phyloP scores from a whole-genome alignment of 768 basidiomycete genomes.

The Tulasnella sp. region DNA sequence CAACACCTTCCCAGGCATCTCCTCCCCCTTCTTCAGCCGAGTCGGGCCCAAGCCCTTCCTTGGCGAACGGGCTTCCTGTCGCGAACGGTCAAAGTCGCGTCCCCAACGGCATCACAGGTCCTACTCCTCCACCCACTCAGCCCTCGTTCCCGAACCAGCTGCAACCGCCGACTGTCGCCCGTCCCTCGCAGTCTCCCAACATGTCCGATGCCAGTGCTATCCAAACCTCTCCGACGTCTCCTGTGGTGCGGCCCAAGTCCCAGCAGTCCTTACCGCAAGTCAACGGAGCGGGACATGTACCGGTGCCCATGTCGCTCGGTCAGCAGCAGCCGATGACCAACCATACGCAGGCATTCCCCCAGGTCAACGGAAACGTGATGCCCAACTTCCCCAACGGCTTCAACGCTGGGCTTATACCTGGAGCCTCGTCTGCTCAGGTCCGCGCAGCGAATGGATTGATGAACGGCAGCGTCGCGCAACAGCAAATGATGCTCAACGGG shows the following conservation, averaged over 20 bases:
- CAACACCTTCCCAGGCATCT: not conserved
- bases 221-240: not conserved
- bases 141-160: not conserved
- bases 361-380: constrained; percentile 3
- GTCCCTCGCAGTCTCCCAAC: constrained; percentile 1
- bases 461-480: not conserved
- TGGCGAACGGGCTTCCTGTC: not conserved
- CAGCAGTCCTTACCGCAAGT: not conserved
- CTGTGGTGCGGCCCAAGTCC: not conserved
- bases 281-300: not conserved
- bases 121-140: not conserved
- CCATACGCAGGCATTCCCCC: not conserved
- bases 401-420: not conserved
- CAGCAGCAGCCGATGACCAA: not conserved
- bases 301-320: not conserved
- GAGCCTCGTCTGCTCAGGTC: not conserved
- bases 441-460: not conserved
- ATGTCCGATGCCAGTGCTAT: not conserved
- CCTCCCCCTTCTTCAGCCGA: not conserved
- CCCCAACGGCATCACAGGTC: not conserved
- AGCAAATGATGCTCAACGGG: constrained; percentile 16
- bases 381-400: constrained; percentile 8
- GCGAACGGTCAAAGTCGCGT: not conserved
- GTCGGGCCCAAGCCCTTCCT: not conserved
- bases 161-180: not conserved